phyloP scores from a whole-genome alignment of 1,284 basidiomycete species.

The Sporisorium exsertum region DNA sequence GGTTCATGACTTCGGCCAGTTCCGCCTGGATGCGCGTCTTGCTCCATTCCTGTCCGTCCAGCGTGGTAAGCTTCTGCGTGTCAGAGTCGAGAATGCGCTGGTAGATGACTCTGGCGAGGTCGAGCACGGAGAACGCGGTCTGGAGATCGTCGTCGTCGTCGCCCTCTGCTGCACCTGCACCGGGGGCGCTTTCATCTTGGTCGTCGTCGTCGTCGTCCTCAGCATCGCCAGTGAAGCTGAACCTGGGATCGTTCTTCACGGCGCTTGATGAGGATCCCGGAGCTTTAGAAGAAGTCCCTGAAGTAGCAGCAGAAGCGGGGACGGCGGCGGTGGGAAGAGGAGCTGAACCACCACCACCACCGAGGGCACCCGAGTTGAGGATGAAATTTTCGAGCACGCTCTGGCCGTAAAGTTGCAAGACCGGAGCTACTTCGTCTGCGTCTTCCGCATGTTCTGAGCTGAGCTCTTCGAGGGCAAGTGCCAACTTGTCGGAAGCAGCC shows the following conservation, averaged over 20 bases:
- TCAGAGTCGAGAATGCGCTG: slow-evolving; percentile 47
- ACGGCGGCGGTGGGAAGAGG: slow-evolving; percentile 30
- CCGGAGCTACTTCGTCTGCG: slow-evolving; percentile 58
- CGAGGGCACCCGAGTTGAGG: slow-evolving; percentile 62
- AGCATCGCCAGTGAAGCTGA: slow-evolving; percentile 63
- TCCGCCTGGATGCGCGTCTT: slow-evolving; percentile 50
- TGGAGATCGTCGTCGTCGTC: slow-evolving; percentile 65
- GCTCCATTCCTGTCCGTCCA: slow-evolving; percentile 53
- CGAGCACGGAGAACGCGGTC: slow-evolving; percentile 63
- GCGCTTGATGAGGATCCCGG: slow-evolving; percentile 23
- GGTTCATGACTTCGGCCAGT: slow-evolving; percentile 66
- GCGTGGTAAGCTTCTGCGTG: slow-evolving; percentile 36
- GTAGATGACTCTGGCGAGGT: slow-evolving; percentile 63
- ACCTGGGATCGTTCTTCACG: slow-evolving; percentile 49
- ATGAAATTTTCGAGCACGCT: slow-evolving; percentile 64
- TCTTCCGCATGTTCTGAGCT: slow-evolving; percentile 54
- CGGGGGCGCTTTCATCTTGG: slow-evolving; percentile 41
- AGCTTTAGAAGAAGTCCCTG: slow-evolving; percentile 23
- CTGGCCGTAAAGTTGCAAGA: slow-evolving; percentile 65
- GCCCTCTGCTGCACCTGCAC: slow-evolving; percentile 36
- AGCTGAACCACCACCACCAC: slow-evolving; percentile 53
- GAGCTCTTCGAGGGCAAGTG: slow-evolving; percentile 57
- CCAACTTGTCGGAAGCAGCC: slow-evolving; percentile 53
- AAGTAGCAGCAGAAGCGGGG: slow-evolving; percentile 9
- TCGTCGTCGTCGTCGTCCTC: slow-evolving; percentile 59